phyloP scores from a whole-genome alignment of 2,329 filamentous ascomycete species.

The Pleomassaria siparia region DNA sequence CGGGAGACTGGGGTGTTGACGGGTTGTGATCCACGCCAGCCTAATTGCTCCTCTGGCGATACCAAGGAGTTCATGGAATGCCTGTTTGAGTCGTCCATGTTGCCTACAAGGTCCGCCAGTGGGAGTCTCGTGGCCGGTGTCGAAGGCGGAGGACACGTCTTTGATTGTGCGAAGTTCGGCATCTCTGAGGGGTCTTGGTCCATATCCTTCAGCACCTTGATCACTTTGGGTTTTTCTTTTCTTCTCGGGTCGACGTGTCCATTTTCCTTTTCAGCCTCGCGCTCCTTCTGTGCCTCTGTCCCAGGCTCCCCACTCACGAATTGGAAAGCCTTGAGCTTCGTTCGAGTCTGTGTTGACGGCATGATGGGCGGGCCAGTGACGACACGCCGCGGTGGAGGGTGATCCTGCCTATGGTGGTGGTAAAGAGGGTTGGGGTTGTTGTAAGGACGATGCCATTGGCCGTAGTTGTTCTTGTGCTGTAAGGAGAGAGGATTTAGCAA shows the following conservation, averaged over 20 bases:
- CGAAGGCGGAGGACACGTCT: conserved; percentile 50
- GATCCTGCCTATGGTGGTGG: conserved; percentile 26
- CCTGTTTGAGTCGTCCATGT: conserved; percentile 58
- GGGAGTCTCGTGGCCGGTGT: conserved; percentile 62
- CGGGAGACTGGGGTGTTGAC: conserved; percentile 45
- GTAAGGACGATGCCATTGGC: conserved; percentile 41
- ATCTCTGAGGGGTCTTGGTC: conserved; percentile 23
- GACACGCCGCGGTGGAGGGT: conserved; percentile 35
- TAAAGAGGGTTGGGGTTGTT: conserved; percentile 27
- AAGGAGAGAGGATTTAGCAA: not conserved
- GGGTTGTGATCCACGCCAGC: conserved; percentile 57
- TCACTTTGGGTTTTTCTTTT: conserved; percentile 23
- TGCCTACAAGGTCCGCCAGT: conserved; percentile 62
- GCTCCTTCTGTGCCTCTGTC: conserved; percentile 18
- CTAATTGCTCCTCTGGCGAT: conserved; percentile 63
- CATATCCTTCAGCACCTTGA: conserved; percentile 15
- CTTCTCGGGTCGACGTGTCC: conserved; percentile 12
- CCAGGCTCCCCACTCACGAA: conserved; percentile 47
- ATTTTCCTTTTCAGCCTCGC: conserved; percentile 50
- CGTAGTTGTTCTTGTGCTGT: conserved; percentile 34
- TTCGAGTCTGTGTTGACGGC: conserved; percentile 55
- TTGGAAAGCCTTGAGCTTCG: conserved; percentile 58
- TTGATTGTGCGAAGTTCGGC: conserved; percentile 28
- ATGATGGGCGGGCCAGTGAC: conserved; percentile 46
- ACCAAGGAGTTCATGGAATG: conserved; percentile 49